Evolutionary conservation across 805 yeast genomes (phyloP), one percentile per base, ranked within the genome.

Genomic region (Starmerella stigmatis): DNA sequence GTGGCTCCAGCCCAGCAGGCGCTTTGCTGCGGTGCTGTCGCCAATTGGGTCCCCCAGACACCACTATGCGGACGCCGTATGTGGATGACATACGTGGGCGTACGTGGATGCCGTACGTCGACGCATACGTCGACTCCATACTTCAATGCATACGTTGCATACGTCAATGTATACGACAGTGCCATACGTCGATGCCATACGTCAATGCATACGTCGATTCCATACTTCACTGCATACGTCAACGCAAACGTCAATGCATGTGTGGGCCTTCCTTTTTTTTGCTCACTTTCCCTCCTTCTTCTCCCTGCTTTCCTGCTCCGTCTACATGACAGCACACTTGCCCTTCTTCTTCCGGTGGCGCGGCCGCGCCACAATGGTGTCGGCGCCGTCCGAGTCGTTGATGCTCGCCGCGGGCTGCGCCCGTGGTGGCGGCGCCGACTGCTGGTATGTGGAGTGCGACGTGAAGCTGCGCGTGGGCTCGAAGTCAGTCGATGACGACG

Each of bases 261-360:
- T n/a, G n/a, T n/a, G n/a, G n/a, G 27, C 27, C 11, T 25, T 11
- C 27, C 11, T 25, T 25, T 11, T 25, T 25, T 8, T 11, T 8
- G 8, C 27, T 11, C 27, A 9, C 11, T 25, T 25, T 25, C 27
- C 11, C 27, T 11, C 27, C 27, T 25, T 11, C 27, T 25, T 25
- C 27, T 25, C 11, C 27, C 27, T 25, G 11, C n/a, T n/a, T n/a
- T n/a, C 13, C 29, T 17, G 32, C 6, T 19, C 32, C 9, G 28
- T 6, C 36, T 34, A 50, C 49, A 45, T 45, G 9, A 50, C 28
- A 16, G 44, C 44, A 34, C 54, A 50, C 43, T 47, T 50, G 15
- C 43, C 37, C 33, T 40, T 41, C 43, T 41, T 46, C 11, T 16
- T 23, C 25, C 25, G 15, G 21, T 19, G 5, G 30, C 40, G 40